Percentiles rank a stretch among this genome's conserved stretches.
Conservation (phyloP, 2,329 filamentous ascomycete species). For the Paracamarosporium sp. region DNA sequence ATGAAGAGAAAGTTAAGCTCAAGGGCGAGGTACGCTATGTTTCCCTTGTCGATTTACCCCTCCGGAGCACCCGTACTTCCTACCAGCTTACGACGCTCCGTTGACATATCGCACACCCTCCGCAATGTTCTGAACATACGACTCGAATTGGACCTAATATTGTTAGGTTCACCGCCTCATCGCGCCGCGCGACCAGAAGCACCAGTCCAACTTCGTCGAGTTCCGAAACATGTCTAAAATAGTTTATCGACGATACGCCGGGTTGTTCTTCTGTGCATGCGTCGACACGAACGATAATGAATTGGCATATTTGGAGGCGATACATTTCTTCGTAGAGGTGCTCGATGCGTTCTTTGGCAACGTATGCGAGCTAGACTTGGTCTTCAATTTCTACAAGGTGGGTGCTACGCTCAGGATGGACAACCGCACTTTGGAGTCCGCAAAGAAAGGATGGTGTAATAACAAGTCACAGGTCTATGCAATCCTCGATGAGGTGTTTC, state of each 20-base stretch:
- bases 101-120: background rate
- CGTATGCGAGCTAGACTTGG: constrained; percentile 94
- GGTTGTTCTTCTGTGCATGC: constrained; percentile 98
- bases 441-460: constrained; percentile 7
- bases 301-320: constrained; percentile 93
- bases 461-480: constrained; percentile 76
- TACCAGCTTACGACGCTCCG: background rate
- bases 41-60: constrained; percentile 5
- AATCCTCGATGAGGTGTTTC: constrained; percentile 96
- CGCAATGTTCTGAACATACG: constrained; percentile 4
- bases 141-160: background rate
- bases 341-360: constrained; percentile 99
- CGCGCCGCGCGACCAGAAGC: constrained; percentile 96
- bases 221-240: constrained; percentile 88
- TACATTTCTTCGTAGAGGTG: constrained; percentile 99
- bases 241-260: constrained; percentile 95
- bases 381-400: constrained; percentile 75
- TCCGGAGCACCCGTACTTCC: background rate
- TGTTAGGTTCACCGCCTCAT: constrained; percentile 93
- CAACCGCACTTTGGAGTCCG: background rate
- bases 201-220: constrained; percentile 99
- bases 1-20: constrained; percentile 98
- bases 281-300: constrained; percentile 99
- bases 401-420: constrained; percentile 21
- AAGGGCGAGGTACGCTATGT: constrained; percentile 81